Evolutionary conservation across 352 stramenopile species (phyloP).

Genomic region (Phytophthora pini): DNA sequence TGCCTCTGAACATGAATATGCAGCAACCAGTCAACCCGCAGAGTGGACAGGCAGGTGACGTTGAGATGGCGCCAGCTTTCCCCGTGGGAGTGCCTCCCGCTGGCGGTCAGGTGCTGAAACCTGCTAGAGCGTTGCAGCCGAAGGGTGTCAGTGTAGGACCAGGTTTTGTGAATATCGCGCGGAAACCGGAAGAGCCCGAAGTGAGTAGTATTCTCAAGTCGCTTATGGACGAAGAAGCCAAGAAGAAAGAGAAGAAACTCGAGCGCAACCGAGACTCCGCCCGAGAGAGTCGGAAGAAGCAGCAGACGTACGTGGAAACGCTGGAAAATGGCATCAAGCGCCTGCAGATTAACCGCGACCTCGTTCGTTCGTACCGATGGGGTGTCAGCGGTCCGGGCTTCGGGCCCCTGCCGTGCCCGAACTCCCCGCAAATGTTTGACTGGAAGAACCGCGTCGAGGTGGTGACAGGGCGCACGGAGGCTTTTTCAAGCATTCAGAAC

Average conservation of each 20-base stretch:
- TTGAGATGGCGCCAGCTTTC: constrained; percentile 39
- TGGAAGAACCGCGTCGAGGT: constrained; percentile 72
- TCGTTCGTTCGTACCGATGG: constrained; percentile 78
- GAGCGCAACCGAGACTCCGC: constrained; percentile 89
- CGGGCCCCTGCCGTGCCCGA: constrained; percentile 44
- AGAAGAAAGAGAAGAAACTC: constrained; percentile 92
- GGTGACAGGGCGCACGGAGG: constrained; percentile 67
- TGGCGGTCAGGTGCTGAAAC: constrained; percentile 36
- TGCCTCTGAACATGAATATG: constrained; percentile 48
- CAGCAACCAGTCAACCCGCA: constrained; percentile 44
- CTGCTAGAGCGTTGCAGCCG: constrained; percentile 44
- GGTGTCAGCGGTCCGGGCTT: constrained; percentile 61
- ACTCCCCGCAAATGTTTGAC: constrained; percentile 63
- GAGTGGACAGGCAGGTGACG: constrained; percentile 35
- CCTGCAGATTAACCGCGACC: constrained; percentile 83
- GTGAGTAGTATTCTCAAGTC: constrained; percentile 89
- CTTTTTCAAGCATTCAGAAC: constrained; percentile 77
- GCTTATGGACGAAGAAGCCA: constrained; percentile 87
- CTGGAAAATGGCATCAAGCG: constrained; percentile 89
- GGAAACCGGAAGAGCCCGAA: constrained; percentile 80
- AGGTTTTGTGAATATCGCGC: constrained; percentile 80
- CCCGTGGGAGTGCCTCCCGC: constrained; percentile 9
- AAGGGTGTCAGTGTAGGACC: constrained; percentile 47
- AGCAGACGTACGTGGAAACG: constrained; percentile 89
- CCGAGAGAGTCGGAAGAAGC: constrained; percentile 84